phyloP scores from a whole-genome alignment of 2,329 filamentous ascomycete species.

The Fusarium vanettenii region DNA sequence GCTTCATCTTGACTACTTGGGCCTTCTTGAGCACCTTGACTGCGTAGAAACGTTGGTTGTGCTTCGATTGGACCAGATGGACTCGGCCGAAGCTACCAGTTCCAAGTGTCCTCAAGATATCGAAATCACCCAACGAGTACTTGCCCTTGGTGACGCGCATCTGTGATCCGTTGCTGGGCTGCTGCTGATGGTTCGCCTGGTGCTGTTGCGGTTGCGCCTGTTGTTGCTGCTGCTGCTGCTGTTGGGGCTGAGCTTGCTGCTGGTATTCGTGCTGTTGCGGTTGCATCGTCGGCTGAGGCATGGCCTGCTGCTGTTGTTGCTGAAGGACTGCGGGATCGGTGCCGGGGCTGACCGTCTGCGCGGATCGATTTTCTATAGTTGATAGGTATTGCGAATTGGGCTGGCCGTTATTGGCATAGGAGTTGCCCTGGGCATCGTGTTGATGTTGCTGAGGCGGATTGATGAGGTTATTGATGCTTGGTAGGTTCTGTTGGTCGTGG shows the following conservation, averaged over 20 bases:
- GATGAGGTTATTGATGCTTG: constrained; percentile 87
- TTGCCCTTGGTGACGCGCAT: constrained; percentile 90
- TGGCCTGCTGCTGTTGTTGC: constrained; percentile 52
- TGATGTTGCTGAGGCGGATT: constrained; percentile 58
- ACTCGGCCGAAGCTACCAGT: constrained; percentile 98
- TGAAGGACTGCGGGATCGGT: constrained; percentile 50
- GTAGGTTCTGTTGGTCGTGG: constrained; percentile 74
- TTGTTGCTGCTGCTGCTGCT: constrained; percentile 39
- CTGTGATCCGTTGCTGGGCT: constrained; percentile 50
- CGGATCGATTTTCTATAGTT: constrained; percentile 42
- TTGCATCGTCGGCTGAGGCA: constrained; percentile 46
- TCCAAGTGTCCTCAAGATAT: constrained; percentile 89
- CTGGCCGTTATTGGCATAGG: constrained; percentile 40
- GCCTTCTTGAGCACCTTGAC: constrained; percentile 99
- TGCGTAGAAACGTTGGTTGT: constrained; percentile 98
- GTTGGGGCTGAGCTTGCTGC: constrained; percentile 44
- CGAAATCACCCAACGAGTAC: constrained; percentile 92
- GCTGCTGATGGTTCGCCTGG: constrained; percentile 48
- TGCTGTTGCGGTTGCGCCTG: constrained; percentile 39
- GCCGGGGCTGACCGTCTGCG: constrained; percentile 52
- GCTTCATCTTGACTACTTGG: constrained; percentile 99
- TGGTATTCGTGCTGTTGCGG: constrained; percentile 44
- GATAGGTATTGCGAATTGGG: constrained; percentile 43
- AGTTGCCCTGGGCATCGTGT: constrained; percentile 56
- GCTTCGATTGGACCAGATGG: constrained; percentile 95